Percentiles rank a stretch among this genome's conserved stretches.
Evolutionary conservation across 2,329 filamentous ascomycete species (phyloP).

Genomic region (Phialophora macrospora): DNA sequence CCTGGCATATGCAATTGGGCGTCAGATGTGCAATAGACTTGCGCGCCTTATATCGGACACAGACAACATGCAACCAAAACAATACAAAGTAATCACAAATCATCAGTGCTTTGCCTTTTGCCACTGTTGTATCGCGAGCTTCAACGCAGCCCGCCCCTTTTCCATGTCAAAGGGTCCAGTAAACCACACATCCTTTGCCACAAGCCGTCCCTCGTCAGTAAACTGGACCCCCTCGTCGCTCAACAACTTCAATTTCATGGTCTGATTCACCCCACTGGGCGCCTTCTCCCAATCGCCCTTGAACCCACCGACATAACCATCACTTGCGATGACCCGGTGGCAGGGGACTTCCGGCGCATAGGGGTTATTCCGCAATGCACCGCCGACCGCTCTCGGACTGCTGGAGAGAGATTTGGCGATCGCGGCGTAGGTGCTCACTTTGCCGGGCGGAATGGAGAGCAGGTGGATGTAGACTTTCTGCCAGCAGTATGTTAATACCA

Average conservation of each 20-base stretch:
- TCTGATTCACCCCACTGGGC: slow-evolving; percentile 52
- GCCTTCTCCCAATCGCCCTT: slow-evolving; percentile 55
- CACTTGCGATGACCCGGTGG: slow-evolving; percentile 43
- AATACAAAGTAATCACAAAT: slow-evolving; percentile 17
- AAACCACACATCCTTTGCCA: slow-evolving; percentile 31
- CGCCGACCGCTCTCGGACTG: slow-evolving; percentile 46
- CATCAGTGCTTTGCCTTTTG: background rate
- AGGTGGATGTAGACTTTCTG: slow-evolving; percentile 68
- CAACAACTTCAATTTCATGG: slow-evolving; percentile 45
- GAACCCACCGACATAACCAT: slow-evolving; percentile 52
- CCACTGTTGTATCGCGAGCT: slow-evolving; percentile 5
- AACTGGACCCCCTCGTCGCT: slow-evolving; percentile 46
- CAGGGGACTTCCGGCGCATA: slow-evolving; percentile 52
- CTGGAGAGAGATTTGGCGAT: slow-evolving; percentile 61
- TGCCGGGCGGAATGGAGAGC: slow-evolving; percentile 75
- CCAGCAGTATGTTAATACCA: background rate
- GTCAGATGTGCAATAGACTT: slow-evolving; percentile 29
- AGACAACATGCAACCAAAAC: slow-evolving; percentile 11
- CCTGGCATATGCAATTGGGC: slow-evolving; percentile 28
- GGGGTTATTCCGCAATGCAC: slow-evolving; percentile 50
- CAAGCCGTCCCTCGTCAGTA: slow-evolving; percentile 39
- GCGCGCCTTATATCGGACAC: slow-evolving; percentile 12
- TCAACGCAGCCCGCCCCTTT: slow-evolving; percentile 7
- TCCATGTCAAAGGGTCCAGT: slow-evolving; percentile 32
- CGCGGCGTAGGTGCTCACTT: slow-evolving; percentile 76